A percentile compares a stretch with the other conserved stretches of the same genome.
Conservation (phyloP, 1,139 yeast genomes). For the Ashbya aceris region DNA sequence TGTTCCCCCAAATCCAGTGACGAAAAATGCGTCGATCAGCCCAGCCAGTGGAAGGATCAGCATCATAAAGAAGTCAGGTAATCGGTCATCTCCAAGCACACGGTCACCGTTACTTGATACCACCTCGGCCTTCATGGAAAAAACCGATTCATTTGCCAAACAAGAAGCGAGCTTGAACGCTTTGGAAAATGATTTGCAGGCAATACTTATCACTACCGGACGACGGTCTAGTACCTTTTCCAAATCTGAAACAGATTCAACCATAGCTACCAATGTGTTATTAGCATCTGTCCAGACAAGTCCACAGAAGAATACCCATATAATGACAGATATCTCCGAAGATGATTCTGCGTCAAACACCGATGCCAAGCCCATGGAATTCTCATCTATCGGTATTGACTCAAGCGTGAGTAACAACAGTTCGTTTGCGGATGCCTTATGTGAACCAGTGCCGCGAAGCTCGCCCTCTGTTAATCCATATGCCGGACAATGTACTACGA, state of each 20-base stretch:
- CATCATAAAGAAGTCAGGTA: conserved; percentile 8
- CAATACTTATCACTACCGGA: not conserved
- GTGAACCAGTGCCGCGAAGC: not conserved
- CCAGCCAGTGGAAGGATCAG: conserved; percentile 30
- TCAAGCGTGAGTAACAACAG: conserved; percentile 7
- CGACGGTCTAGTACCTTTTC: not conserved
- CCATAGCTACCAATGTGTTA: conserved; percentile 8
- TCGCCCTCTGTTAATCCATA: not conserved
- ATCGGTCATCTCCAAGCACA: conserved; percentile 11
- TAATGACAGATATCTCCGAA: conserved; percentile 16
- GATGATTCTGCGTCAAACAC: conserved; percentile 2
- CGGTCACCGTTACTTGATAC: conserved; percentile 8
- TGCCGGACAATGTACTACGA: not conserved
- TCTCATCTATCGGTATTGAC: conserved; percentile 9
- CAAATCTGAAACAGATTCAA: conserved; percentile 5
- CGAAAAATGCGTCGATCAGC: conserved; percentile 12
- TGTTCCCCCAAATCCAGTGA: conserved; percentile 1
- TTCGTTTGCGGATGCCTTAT: conserved; percentile 5
- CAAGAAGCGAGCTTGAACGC: conserved; percentile 19
- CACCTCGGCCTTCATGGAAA: conserved; percentile 17
- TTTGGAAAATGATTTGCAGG: conserved; percentile 14
- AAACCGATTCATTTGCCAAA: conserved; percentile 18
- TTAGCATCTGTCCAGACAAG: conserved; percentile 9
- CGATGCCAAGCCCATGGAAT: conserved; percentile 2
- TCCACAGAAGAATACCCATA: conserved; percentile 5